phyloP scores from a whole-genome alignment of 169 alveolate species.

The Cystoisospora suis region DNA sequence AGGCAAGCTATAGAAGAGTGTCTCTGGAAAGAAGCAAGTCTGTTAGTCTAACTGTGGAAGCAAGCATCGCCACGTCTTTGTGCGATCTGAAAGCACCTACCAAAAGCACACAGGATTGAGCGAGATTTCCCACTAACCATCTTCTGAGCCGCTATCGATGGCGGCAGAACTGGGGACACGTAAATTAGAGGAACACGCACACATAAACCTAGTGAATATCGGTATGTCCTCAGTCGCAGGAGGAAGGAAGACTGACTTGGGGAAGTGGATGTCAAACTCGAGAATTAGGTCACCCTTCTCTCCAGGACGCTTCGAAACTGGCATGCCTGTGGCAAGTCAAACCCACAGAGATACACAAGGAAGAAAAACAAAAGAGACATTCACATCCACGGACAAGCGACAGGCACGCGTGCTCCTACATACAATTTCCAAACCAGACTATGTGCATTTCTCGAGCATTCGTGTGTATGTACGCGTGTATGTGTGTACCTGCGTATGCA shows the following conservation, averaged over 20 bases:
- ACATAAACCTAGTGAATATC: not conserved
- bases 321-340: constrained; percentile 71
- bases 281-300: constrained; percentile 73
- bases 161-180: not conserved
- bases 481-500: not conserved
- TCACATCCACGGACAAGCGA: not conserved
- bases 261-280: constrained; percentile 72
- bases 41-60: not conserved
- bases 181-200: not conserved
- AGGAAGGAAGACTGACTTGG: constrained; percentile 42
- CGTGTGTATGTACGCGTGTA: not conserved
- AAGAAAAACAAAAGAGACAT: not conserved
- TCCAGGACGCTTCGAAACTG: constrained; percentile 71
- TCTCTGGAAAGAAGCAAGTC: not conserved
- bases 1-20: too few species aligned
- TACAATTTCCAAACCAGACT: too few species aligned
- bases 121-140: not conserved
- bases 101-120: not conserved
- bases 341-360: not conserved
- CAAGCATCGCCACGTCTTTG: not conserved
- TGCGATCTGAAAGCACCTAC: not conserved
- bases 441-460: not conserved
- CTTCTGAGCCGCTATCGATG: not conserved
- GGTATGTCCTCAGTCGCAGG: not conserved
- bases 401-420: too few species aligned